phyloP scores from a whole-genome alignment of 192 early-diverging fungal genomes.

The Coemansia aciculifera region DNA sequence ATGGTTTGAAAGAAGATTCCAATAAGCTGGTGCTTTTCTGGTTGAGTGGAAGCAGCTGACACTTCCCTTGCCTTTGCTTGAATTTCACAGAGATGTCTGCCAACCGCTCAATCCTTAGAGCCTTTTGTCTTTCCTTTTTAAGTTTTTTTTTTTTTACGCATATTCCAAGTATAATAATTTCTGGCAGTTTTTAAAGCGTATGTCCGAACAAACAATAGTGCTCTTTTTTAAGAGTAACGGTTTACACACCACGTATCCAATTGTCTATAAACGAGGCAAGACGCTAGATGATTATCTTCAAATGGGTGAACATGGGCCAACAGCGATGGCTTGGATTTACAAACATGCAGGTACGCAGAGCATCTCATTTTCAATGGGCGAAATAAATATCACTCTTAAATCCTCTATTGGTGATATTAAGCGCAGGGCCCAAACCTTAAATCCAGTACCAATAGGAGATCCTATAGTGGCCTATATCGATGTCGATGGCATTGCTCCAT shows the following conservation, averaged over 20 bases:
- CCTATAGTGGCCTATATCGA: background rate
- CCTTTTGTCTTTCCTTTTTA: background rate
- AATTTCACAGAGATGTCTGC: background rate
- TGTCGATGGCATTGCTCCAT: background rate
- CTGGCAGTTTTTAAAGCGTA: background rate
- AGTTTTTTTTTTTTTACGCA: background rate
- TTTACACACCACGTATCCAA: background rate
- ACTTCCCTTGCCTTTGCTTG: background rate
- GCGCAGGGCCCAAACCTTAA: background rate
- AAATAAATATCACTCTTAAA: background rate
- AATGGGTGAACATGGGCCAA: background rate
- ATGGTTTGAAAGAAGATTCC: background rate
- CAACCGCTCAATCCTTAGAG: background rate
- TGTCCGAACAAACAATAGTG: background rate
- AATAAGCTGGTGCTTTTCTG: background rate
- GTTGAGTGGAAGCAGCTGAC: background rate
- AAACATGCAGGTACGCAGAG: background rate
- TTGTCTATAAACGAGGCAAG: background rate
- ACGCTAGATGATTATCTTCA: background rate
- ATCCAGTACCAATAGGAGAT: background rate
- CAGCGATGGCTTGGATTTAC: constrained; percentile 3
- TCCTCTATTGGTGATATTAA: background rate
- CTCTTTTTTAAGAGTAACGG: background rate
- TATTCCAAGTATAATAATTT: background rate
- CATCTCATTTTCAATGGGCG: background rate